Evolutionary conservation across 768 basidiomycete genomes (phyloP).

Genomic region (Kwoniella dendrophila): DNA sequence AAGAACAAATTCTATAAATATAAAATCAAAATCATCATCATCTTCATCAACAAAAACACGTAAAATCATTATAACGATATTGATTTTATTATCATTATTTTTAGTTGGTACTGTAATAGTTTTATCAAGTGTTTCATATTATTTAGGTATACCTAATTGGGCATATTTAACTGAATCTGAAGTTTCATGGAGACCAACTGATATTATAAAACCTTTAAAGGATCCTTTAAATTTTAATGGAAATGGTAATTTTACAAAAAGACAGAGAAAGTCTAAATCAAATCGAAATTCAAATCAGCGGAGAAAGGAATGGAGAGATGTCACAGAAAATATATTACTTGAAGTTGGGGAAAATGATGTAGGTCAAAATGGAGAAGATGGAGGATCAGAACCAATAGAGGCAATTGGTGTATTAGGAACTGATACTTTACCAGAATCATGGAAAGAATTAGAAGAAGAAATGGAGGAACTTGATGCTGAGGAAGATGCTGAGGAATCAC

Average conservation of each 20-base stretch:
- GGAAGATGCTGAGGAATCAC: conserved; percentile 20
- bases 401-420: conserved; percentile 13
- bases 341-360: too few species aligned
- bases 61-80: conserved; percentile 59
- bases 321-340: not conserved
- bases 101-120: conserved; percentile 87
- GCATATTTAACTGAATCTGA: conserved; percentile 81
- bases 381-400: not conserved
- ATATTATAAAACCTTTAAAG: conserved; percentile 61
- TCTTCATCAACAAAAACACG: conserved; percentile 18
- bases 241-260: not conserved
- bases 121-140: conserved; percentile 86
- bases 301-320: conserved; percentile 23
- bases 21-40: conserved; percentile 8
- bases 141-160: conserved; percentile 74
- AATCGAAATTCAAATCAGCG: not conserved
- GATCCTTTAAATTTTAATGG: conserved; percentile 14
- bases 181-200: conserved; percentile 62
- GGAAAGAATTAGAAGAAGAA: conserved; percentile 31
- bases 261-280: not conserved
- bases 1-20: not conserved
- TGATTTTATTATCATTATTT: conserved; percentile 70
- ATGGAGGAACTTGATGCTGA: conserved; percentile 27
- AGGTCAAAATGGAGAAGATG: conserved; percentile 9
- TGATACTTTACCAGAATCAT: conserved; percentile 21